A percentile compares a stretch with the other conserved stretches of the same genome.
Conservation (phyloP, 495 filamentous ascomycete genomes). For the Penicillium ochrochloron region DNA sequence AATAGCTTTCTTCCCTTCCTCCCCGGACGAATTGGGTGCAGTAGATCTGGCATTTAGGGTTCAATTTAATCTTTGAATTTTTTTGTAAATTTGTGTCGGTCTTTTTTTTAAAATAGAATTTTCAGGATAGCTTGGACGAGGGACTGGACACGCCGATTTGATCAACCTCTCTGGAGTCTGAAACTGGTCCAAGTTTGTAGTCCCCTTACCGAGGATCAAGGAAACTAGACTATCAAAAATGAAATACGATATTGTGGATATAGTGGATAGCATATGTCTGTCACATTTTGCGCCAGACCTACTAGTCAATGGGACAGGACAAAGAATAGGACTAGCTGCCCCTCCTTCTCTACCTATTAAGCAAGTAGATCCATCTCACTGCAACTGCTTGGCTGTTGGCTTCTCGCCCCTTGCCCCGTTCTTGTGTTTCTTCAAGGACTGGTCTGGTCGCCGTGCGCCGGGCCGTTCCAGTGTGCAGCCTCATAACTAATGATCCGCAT, state of each 20-base stretch:
- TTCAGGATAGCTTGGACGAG: neutral
- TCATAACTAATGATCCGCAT: constrained; percentile 55
- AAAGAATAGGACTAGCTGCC: constrained; percentile 2
- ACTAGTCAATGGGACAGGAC: constrained; percentile 1
- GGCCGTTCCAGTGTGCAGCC: constrained; percentile 59
- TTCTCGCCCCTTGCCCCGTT: constrained; percentile 24
- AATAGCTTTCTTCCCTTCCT: constrained; percentile 21
- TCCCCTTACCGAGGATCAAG: neutral
- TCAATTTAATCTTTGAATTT: neutral
- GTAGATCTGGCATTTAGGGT: neutral
- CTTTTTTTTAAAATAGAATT: neutral
- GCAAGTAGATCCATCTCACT: neutral
- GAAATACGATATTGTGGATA: neutral
- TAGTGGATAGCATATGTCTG: constrained; percentile 5
- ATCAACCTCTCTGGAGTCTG: constrained; percentile 24
- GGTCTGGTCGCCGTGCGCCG: constrained; percentile 52
- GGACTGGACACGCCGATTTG: neutral
- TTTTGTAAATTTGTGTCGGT: neutral
- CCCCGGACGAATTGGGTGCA: constrained; percentile 8
- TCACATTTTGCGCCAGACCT: constrained; percentile 9
- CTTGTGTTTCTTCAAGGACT: constrained; percentile 50
- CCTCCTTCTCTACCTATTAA: neutral
- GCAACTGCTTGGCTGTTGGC: neutral
- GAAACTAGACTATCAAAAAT: neutral
- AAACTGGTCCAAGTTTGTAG: constrained; percentile 20